A percentile compares a stretch with the other conserved stretches of the same genome.
Evolutionary conservation across 345 rosid species (phyloP).

Genomic region (Moricandia arvensis): DNA sequence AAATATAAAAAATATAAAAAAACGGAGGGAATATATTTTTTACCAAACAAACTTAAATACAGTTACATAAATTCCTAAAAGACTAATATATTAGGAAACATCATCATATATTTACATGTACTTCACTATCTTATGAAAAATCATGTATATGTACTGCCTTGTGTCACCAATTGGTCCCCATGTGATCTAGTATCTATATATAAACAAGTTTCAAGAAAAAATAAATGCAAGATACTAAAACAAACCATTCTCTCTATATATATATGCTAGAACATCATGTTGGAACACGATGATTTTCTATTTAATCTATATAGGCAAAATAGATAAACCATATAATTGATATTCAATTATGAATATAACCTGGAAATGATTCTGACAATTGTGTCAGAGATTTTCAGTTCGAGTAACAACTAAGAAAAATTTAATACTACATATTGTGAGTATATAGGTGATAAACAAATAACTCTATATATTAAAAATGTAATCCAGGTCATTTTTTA

Average conservation of each 20-base stretch:
- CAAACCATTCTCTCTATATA: not conserved
- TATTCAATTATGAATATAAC: no score
- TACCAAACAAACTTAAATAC: not conserved
- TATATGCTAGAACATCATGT: not conserved
- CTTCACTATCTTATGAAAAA: not conserved
- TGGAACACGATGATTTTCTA: not conserved
- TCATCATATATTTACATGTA: not conserved
- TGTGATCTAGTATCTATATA: not conserved
- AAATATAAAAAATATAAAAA: no score
- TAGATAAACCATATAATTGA: not conserved
- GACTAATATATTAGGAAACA: not conserved
- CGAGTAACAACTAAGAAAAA: no score
- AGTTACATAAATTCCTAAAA: not conserved
- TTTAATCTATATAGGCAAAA: not conserved
- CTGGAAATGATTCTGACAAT: no score
- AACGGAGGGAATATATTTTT: no score
- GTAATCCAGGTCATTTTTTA: slow-evolving; percentile 77
- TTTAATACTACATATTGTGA: no score
- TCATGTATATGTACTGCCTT: not conserved
- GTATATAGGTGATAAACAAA: not conserved
- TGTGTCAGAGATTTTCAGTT: no score
- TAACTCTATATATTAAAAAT: not conserved
- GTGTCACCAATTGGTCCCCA: not conserved
- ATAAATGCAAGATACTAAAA: not conserved
- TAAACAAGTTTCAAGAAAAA: not conserved